phyloP scores from a whole-genome alignment of 1,284 basidiomycete species.

The Somion occarium region DNA sequence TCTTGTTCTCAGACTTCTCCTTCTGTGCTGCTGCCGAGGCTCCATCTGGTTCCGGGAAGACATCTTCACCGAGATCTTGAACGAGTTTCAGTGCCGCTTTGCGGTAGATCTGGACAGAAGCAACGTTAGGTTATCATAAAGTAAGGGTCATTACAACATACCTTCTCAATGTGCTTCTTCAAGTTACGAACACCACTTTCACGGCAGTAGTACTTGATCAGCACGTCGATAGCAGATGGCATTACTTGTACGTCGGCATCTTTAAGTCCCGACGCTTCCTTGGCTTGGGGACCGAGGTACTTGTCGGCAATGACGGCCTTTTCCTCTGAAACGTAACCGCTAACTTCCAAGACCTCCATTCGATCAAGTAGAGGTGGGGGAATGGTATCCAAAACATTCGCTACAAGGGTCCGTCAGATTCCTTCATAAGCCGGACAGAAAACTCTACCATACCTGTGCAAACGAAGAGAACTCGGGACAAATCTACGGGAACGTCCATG shows the following conservation, averaged over 20 bases:
- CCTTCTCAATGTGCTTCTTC: slow-evolving; percentile 97
- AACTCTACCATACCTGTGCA: too few relatives aligned
- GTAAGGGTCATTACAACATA: slow-evolving; percentile 26
- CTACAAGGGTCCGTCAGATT: slow-evolving; percentile 36
- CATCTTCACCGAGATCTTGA: slow-evolving; percentile 85
- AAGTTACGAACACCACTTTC: slow-evolving; percentile 94
- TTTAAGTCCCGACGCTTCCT: slow-evolving; percentile 85
- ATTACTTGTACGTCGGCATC: slow-evolving; percentile 79
- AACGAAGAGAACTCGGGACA: slow-evolving; percentile 95
- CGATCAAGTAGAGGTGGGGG: slow-evolving; percentile 94
- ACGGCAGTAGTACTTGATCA: slow-evolving; percentile 96
- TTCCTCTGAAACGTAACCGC: slow-evolving; percentile 95
- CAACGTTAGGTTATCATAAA: neutral
- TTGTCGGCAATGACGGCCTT: slow-evolving; percentile 90
- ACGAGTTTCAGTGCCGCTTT: slow-evolving; percentile 96
- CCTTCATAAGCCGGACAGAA: slow-evolving; percentile 1
- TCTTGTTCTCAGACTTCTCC: slow-evolving; percentile 22
- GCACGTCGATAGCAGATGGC: slow-evolving; percentile 76
- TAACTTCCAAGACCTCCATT: slow-evolving; percentile 97
- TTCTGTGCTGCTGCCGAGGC: slow-evolving; percentile 27
- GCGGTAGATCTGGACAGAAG: slow-evolving; percentile 81
- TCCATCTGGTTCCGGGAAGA: slow-evolving; percentile 66
- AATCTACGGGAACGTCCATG: slow-evolving; percentile 96
- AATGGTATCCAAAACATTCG: slow-evolving; percentile 93
- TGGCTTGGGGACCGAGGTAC: slow-evolving; percentile 94